Conservation (phyloP, 2,329 filamentous ascomycete genomes). For the Xylariales sp. region DNA sequence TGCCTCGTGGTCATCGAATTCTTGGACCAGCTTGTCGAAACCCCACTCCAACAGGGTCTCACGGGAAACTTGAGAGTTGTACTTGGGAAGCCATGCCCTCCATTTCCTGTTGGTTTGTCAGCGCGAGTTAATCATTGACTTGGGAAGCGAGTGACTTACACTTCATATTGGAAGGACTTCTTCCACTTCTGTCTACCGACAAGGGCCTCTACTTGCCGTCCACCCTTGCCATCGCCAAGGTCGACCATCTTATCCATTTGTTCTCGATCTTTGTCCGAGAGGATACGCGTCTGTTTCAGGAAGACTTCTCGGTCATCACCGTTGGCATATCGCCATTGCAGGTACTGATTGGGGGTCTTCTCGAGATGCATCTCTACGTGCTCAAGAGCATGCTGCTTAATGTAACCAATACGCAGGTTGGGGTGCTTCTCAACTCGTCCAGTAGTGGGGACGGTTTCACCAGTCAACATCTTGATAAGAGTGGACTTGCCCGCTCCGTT, state of each 20-base stretch:
- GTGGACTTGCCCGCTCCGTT: slow-evolving; percentile 99
- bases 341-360: slow-evolving; percentile 98
- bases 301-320: slow-evolving; percentile 95
- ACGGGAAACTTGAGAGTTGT: slow-evolving; percentile 88
- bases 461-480: slow-evolving; percentile 93
- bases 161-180: slow-evolving; percentile 98
- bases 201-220: slow-evolving; percentile 75
- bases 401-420: slow-evolving; percentile 97
- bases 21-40: slow-evolving; percentile 90
- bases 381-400: slow-evolving; percentile 98
- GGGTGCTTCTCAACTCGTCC: slow-evolving; percentile 97
- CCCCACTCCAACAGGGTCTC: slow-evolving; percentile 84
- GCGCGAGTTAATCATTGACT: no score
- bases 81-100: slow-evolving; percentile 80
- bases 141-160: slow-evolving; percentile 52
- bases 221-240: slow-evolving; percentile 74
- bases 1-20: slow-evolving; percentile 97
- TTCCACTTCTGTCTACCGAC: slow-evolving; percentile 98
- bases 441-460: slow-evolving; percentile 75
- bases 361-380: slow-evolving; percentile 99
- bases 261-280: slow-evolving; percentile 77
- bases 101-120: slow-evolving; percentile 87
- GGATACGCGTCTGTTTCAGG: slow-evolving; percentile 92
- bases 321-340: slow-evolving; percentile 97
- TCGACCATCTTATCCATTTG: slow-evolving; percentile 93